A percentile compares a stretch with the other conserved stretches of the same genome.
phyloP scores from a whole-genome alignment of 352 stramenopile species.

The Phytophthora gonapodyides region DNA sequence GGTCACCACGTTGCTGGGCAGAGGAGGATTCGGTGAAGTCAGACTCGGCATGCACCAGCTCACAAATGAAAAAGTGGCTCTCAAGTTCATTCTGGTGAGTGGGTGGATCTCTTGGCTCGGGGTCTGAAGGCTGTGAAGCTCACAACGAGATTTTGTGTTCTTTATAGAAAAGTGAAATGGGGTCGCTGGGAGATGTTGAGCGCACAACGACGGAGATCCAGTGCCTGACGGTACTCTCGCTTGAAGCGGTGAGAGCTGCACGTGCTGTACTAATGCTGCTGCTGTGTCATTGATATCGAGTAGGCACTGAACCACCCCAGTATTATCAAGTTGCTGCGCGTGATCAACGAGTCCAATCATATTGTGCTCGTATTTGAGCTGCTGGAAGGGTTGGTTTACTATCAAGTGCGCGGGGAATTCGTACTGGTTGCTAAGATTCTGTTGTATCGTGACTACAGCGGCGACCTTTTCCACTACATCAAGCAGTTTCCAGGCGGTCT shows the following conservation, averaged over 20 bases:
- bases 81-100: slow-evolving; percentile 86
- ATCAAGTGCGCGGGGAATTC: background rate
- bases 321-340: slow-evolving; percentile 88
- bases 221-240: slow-evolving; percentile 61
- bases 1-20: slow-evolving; percentile 73
- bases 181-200: slow-evolving; percentile 85
- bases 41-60: slow-evolving; percentile 79
- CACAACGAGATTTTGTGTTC: background rate
- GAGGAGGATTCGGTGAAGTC: slow-evolving; percentile 83
- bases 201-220: slow-evolving; percentile 88
- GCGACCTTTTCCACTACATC: slow-evolving; percentile 88
- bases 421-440: background rate
- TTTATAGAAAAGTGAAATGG: slow-evolving; percentile 86
- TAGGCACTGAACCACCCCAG: slow-evolving; percentile 85
- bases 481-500: slow-evolving; percentile 59
- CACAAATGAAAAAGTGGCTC: slow-evolving; percentile 84
- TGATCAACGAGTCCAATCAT: slow-evolving; percentile 86
- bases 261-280: slow-evolving; percentile 1
- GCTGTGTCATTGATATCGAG: background rate
- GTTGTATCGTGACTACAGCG: slow-evolving; percentile 33
- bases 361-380: slow-evolving; percentile 89
- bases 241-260: background rate
- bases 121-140: background rate
- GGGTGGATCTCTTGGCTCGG: background rate
- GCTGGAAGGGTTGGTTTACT: slow-evolving; percentile 58